phyloP scores from a whole-genome alignment of 176 grass and related monocot genomes.

The Bromus sterilis region DNA sequence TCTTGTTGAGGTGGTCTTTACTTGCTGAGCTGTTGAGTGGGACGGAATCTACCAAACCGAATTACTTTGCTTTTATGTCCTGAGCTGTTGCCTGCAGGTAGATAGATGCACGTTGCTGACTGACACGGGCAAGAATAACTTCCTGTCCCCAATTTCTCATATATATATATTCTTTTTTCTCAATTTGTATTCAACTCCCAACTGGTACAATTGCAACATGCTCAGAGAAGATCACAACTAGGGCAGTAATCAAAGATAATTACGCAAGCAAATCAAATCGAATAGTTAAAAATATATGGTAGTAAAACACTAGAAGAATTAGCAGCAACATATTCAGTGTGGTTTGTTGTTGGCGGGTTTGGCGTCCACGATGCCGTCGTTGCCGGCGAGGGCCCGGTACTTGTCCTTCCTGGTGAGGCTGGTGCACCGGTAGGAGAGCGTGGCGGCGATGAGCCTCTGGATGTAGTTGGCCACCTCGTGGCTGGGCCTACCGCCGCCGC shows the following conservation, averaged over 20 bases:
- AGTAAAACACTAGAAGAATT: neutral
- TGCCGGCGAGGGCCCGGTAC: slow-evolving; percentile 66
- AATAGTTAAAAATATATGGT: slow-evolving; percentile 1
- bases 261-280: neutral
- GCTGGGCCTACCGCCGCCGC: slow-evolving; percentile 51
- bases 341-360: neutral
- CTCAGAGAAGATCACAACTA: neutral
- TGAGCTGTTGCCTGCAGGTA: slow-evolving; percentile 12
- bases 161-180: neutral
- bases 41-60: slow-evolving; percentile 17
- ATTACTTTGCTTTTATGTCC: slow-evolving; percentile 31
- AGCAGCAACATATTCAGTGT: neutral
- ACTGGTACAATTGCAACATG: slow-evolving; percentile 6
- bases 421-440: slow-evolving; percentile 84
- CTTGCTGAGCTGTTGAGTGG: slow-evolving; percentile 7
- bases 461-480: slow-evolving; percentile 81
- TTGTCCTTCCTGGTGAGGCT: slow-evolving; percentile 91
- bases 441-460: slow-evolving; percentile 68
- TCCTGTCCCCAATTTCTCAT: neutral
- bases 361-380: slow-evolving; percentile 43
- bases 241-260: neutral
- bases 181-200: slow-evolving; percentile 7
- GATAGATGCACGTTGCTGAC: slow-evolving; percentile 29
- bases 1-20: neutral
- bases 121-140: slow-evolving; percentile 14